phyloP scores from a whole-genome alignment of 176 grass and related monocot genomes.

The Triticum dicoccoides region DNA sequence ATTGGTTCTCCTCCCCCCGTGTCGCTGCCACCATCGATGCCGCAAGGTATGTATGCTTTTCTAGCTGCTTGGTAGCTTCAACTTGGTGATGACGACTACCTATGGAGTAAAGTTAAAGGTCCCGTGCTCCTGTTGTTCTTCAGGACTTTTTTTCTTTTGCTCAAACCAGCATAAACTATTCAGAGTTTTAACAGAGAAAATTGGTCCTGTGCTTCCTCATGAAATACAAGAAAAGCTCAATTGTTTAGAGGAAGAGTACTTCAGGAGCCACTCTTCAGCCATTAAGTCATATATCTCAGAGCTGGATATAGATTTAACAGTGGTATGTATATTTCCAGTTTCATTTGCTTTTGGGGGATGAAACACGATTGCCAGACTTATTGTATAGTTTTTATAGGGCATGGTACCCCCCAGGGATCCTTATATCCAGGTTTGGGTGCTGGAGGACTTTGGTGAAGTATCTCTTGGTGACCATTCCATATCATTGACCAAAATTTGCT shows the following conservation, averaged over 20 bases:
- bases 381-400: slow-evolving; percentile 56
- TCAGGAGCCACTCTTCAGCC: slow-evolving; percentile 71
- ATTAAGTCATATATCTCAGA: slow-evolving; percentile 82
- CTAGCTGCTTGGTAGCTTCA: no score
- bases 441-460: slow-evolving; percentile 55
- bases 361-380: neutral
- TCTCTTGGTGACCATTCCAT: no score
- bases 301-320: slow-evolving; percentile 92
- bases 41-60: no score
- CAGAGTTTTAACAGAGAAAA: slow-evolving; percentile 75
- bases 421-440: slow-evolving; percentile 79
- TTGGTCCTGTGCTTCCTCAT: slow-evolving; percentile 84
- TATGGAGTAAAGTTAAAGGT: no score
- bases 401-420: slow-evolving; percentile 96
- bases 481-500: no score
- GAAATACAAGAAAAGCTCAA: slow-evolving; percentile 91
- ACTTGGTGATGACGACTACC: no score
- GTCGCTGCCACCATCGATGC: no score
- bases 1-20: no score
- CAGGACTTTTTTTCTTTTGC: no score
- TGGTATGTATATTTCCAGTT: slow-evolving; percentile 49
- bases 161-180: slow-evolving; percentile 62
- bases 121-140: no score
- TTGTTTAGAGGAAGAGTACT: slow-evolving; percentile 87
- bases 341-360: neutral